Evolutionary conservation across 2,329 filamentous ascomycete genomes (phyloP).

Genomic region (Paracorniculantispora psalliotae): DNA sequence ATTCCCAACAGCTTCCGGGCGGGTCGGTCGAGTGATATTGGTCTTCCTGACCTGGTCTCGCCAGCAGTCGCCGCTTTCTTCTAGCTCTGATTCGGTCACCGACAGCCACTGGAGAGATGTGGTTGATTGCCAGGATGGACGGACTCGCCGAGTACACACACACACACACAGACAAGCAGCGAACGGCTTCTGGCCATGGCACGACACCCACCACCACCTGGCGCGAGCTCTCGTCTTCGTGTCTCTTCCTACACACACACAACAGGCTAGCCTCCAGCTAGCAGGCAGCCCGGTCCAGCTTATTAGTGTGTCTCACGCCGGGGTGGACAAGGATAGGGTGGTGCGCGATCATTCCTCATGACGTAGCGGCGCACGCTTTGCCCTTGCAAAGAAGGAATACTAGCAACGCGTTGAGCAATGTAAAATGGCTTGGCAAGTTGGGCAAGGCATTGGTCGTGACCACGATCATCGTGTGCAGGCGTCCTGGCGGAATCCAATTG

Average conservation of each 20-base stretch:
- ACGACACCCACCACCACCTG: neutral
- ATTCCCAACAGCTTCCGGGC: conserved; percentile 8
- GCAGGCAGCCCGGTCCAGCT: conserved; percentile 3
- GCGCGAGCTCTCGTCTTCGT: neutral
- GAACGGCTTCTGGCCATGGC: conserved; percentile 2
- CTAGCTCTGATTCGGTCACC: conserved; percentile 9
- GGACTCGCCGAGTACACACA: conserved; percentile 7
- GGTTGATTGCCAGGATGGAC: neutral
- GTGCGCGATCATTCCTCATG: conserved; percentile 10
- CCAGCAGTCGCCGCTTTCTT: neutral
- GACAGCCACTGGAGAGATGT: neutral
- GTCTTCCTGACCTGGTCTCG: neutral
- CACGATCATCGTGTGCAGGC: neutral
- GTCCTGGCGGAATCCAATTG: neutral
- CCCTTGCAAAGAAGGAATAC: neutral
- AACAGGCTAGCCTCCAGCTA: neutral
- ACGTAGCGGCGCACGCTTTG: conserved; percentile 2
- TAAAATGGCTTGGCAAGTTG: conserved; percentile 10
- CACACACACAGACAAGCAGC: neutral
- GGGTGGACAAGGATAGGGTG: conserved; percentile 4
- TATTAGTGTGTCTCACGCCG: conserved; percentile 9
- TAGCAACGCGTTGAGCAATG: conserved; percentile 5
- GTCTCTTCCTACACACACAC: neutral
- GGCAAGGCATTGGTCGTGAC: neutral
- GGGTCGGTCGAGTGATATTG: conserved; percentile 9